Base-by-base conservation (phyloP, 75 land plant species). In the Selaginella moellendorffii region DNA sequence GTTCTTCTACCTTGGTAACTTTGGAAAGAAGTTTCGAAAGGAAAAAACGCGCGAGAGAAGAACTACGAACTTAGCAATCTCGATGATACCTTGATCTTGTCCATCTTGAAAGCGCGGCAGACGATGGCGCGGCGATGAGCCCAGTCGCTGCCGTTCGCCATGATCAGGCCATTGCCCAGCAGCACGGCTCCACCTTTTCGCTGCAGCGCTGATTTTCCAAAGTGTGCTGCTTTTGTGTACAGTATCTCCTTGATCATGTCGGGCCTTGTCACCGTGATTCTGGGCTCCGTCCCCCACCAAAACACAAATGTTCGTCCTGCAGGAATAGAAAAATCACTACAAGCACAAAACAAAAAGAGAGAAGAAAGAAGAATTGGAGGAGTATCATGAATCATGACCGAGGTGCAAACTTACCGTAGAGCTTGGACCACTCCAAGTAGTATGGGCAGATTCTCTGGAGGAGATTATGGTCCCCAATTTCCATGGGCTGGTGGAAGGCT, bases 111-210 rank as follows among this genome's bases (percentile, higher is more conserved):
- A 27, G 80, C 84, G 0, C 81, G 90, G 1, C 81, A 72, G 24
- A 89, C 65, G 12, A 75, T 78, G 23, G 74, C 74, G 12, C 96
- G 63, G 29, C 82, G 82, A 24, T 74, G 77, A 2, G 74, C 82
- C 96, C 96, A 89, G 1, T 63, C 31, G 21, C 69, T 68, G 8
- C 96, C 96, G 26, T 78, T 76, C 9, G 86, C 77, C 67, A 68
- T 76, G 8, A 79, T 23, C 64, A 89, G 65, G n/a, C 96, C 84
- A 24, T 74, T 66, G 19, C 96, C 96, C 17, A 81, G 63, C 53
- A 89, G 54, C 0, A 76, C 73, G 17, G 65, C 65, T 18, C 69
- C 64, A n/a, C 58, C 67, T 53, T 77, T 72, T 17, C 72, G 66
- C 10, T 81, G 64, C 14, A 81, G 42, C 22, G 72, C 46, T 0